A percentile compares a stretch with the other conserved stretches of the same genome.
Evolutionary conservation across 2,329 filamentous ascomycete genomes (phyloP).

Genomic region (Huntiella bhutanensis): DNA sequence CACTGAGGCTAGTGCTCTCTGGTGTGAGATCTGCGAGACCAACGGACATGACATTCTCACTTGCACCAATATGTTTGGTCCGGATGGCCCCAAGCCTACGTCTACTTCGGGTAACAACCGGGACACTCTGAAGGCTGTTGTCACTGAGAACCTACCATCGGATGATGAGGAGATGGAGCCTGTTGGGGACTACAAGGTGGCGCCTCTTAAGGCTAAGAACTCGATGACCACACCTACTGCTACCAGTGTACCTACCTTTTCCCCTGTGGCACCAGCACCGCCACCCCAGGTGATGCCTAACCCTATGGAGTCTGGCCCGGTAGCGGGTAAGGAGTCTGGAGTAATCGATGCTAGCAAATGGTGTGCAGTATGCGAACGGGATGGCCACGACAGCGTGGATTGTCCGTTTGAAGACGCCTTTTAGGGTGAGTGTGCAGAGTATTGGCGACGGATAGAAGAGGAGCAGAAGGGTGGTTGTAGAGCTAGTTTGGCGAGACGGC

Average conservation of each 20-base stretch:
- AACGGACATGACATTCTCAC: constrained; percentile 83
- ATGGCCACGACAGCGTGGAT: constrained; percentile 90
- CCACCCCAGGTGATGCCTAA: constrained; percentile 36
- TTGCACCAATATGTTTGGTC: constrained; percentile 73
- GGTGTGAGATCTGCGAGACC: constrained; percentile 93
- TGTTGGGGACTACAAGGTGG: constrained; percentile 28
- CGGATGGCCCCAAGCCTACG: constrained; percentile 21
- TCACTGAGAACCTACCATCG: neutral
- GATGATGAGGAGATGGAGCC: too few relatives aligned
- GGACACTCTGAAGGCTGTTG: constrained; percentile 10
- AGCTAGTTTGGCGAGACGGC: neutral
- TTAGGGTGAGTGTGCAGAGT: constrained; percentile 18
- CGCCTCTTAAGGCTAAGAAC: constrained; percentile 31
- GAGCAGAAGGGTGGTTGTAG: neutral
- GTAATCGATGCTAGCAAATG: constrained; percentile 73
- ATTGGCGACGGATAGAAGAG: neutral
- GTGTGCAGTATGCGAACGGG: constrained; percentile 91
- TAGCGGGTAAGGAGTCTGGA: constrained; percentile 61
- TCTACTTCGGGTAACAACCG: constrained; percentile 8
- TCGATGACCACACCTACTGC: constrained; percentile 13
- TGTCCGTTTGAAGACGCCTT: constrained; percentile 80
- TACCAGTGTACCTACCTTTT: neutral
- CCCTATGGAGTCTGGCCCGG: constrained; percentile 45
- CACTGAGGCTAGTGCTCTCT: constrained; percentile 56
- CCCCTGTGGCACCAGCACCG: constrained; percentile 15